A percentile compares a stretch with the other conserved stretches of the same genome.
Evolutionary conservation across 2,329 filamentous ascomycete genomes (phyloP).

Genomic region (Talaromyces sp.): DNA sequence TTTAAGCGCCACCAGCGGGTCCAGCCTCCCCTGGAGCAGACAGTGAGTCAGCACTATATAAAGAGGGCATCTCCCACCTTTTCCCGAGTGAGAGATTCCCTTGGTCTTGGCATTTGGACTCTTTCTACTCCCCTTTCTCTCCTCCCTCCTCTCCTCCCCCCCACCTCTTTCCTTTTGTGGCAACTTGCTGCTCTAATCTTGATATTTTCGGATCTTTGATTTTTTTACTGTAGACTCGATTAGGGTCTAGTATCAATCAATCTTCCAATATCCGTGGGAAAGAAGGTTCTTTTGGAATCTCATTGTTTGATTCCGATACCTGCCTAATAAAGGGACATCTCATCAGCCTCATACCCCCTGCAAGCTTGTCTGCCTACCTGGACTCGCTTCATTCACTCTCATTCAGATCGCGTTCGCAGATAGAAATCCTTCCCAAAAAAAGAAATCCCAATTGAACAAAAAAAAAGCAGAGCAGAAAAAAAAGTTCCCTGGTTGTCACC

Average conservation of each 20-base stretch:
- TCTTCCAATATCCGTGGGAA: neutral
- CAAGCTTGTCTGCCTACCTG: conserved; percentile 19
- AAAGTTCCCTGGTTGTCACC: conserved; percentile 15
- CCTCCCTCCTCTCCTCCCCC: conserved; percentile 27
- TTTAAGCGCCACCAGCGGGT: conserved; percentile 41
- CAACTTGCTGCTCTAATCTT: conserved; percentile 3
- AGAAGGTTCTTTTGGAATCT: neutral
- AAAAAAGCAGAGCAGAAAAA: conserved; percentile 19
- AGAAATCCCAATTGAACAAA: conserved; percentile 26
- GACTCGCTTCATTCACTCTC: conserved; percentile 26
- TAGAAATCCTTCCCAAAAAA: conserved; percentile 28
- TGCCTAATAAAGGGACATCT: neutral
- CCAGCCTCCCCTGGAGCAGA: conserved; percentile 40
- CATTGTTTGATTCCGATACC: neutral
- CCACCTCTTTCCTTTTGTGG: conserved; percentile 21
- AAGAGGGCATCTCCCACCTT: conserved; percentile 43
- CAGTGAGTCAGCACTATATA: conserved; percentile 45
- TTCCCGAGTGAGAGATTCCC: conserved; percentile 31
- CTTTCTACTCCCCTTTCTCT: conserved; percentile 35
- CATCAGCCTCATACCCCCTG: neutral
- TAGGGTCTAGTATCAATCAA: neutral
- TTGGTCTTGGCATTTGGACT: conserved; percentile 43
- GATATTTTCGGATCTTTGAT: neutral
- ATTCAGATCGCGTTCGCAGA: conserved; percentile 30
- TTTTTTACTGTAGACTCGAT: neutral